Evolutionary conservation across 2,329 filamentous ascomycete species (phyloP).

Genomic region (Colletotrichum incanum): DNA sequence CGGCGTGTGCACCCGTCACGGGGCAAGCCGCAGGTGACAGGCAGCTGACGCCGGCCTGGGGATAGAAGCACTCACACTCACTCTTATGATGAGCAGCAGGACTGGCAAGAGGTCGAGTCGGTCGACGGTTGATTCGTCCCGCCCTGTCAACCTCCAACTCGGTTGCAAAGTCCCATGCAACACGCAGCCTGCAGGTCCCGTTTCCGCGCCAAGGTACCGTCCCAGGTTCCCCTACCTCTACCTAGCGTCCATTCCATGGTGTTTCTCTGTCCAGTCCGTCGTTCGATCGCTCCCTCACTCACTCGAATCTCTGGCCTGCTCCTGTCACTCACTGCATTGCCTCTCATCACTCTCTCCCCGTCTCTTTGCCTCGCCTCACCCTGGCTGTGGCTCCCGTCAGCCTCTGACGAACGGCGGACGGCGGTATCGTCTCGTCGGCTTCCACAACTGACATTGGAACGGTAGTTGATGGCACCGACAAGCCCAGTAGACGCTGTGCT

Average conservation of each 20-base stretch:
- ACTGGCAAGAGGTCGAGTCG: conserved; percentile 1
- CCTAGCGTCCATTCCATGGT: neutral
- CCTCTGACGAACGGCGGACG: neutral
- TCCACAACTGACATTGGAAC: neutral
- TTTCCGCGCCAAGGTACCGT: conserved; percentile 21
- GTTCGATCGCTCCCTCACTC: neutral
- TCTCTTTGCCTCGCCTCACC: neutral
- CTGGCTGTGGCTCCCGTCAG: neutral
- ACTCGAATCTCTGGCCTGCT: too few species aligned
- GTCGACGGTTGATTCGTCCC: conserved; percentile 6
- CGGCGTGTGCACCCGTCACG: conserved; percentile 10
- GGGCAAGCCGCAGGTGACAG: neutral
- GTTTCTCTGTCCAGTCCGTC: neutral
- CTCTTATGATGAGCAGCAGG: too few species aligned
- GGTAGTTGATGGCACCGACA: neutral
- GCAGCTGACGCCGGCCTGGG: too few species aligned
- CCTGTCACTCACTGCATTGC: too few species aligned
- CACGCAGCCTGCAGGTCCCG: conserved; percentile 40
- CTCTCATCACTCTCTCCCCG: neutral
- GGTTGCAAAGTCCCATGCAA: conserved; percentile 28
- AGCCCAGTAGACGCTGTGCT: neutral
- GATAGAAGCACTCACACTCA: too few species aligned
- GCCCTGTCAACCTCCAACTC: conserved; percentile 38
- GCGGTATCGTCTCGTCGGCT: neutral
- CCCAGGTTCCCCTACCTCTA: conserved; percentile 16